Evolutionary conservation across 2,329 filamentous ascomycete genomes (phyloP).

Genomic region (Pseudovirgaria hyperparasitica): DNA sequence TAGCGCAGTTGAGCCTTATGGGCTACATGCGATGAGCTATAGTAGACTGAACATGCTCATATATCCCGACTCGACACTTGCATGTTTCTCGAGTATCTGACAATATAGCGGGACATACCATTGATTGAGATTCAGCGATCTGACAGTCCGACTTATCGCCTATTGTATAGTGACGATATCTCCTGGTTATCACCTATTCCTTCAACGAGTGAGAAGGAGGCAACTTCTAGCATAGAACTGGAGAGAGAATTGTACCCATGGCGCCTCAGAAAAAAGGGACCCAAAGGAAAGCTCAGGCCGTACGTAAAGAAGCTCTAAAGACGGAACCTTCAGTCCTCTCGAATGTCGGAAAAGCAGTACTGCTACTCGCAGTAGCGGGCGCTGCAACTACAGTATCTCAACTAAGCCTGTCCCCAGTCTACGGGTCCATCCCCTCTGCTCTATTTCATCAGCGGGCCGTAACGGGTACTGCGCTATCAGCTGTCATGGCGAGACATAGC

Average conservation of each 20-base stretch:
- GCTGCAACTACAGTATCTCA: conserved; percentile 59
- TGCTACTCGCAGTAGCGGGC: conserved; percentile 45
- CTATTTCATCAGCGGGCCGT: conserved; percentile 58
- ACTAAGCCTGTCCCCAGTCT: conserved; percentile 71
- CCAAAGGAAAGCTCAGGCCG: conserved; percentile 21
- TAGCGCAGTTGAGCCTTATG: no score
- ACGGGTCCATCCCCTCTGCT: conserved; percentile 68
- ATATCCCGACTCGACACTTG: no score
- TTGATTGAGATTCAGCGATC: no score
- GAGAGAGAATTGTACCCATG: conserved; percentile 11
- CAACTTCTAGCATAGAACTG: neutral
- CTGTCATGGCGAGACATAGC: conserved; percentile 62
- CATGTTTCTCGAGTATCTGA: no score
- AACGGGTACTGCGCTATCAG: conserved; percentile 53
- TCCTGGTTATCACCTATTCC: no score
- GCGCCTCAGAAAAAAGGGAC: conserved; percentile 17
- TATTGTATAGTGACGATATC: no score
- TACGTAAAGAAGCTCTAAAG: conserved; percentile 13
- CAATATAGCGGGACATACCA: no score
- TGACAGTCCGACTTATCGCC: no score
- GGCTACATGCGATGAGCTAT: no score
- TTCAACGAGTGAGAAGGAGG: neutral
- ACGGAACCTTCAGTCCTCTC: conserved; percentile 14
- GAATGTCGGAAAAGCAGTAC: conserved; percentile 19
- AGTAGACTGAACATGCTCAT: no score